phyloP scores from a whole-genome alignment of 108 stramenopile species.

The Conticribra weissflogii region DNA sequence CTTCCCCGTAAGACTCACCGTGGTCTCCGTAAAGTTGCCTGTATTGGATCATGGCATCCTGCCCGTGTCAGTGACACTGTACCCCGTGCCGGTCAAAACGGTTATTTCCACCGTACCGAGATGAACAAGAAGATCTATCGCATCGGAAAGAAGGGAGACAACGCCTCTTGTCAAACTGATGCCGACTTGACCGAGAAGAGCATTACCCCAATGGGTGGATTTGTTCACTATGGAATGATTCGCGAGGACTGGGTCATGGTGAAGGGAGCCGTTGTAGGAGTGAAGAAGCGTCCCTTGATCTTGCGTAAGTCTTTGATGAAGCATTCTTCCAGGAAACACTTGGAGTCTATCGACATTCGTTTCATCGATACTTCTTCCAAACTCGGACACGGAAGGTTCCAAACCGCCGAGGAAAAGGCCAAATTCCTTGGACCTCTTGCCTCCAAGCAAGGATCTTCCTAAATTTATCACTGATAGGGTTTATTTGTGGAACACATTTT shows the following conservation, averaged over 20 bases:
- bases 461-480: no score
- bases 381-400: constrained; percentile 99
- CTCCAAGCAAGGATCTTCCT: constrained; percentile 78
- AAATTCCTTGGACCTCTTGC: constrained; percentile 99
- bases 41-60: constrained; percentile 99
- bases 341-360: constrained; percentile 96
- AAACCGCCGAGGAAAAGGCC: constrained; percentile 98
- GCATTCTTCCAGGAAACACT: constrained; percentile 91
- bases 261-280: constrained; percentile 98
- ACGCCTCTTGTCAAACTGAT: constrained; percentile 92
- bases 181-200: constrained; percentile 98
- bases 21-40: constrained; percentile 99
- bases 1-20: constrained; percentile 99
- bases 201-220: constrained; percentile 99
- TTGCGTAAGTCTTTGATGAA: constrained; percentile 97
- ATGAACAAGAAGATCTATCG: constrained; percentile 99
- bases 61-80: constrained; percentile 96
- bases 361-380: constrained; percentile 99
- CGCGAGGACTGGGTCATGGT: constrained; percentile 99
- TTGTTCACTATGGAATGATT: constrained; percentile 96
- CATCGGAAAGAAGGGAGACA: constrained; percentile 97
- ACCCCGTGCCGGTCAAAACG: constrained; percentile 99
- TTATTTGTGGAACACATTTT: no score
- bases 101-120: constrained; percentile 99
- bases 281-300: constrained; percentile 98